Evolutionary conservation across 768 basidiomycete genomes (phyloP).

Genomic region (Dacryopinax primogenitus): DNA sequence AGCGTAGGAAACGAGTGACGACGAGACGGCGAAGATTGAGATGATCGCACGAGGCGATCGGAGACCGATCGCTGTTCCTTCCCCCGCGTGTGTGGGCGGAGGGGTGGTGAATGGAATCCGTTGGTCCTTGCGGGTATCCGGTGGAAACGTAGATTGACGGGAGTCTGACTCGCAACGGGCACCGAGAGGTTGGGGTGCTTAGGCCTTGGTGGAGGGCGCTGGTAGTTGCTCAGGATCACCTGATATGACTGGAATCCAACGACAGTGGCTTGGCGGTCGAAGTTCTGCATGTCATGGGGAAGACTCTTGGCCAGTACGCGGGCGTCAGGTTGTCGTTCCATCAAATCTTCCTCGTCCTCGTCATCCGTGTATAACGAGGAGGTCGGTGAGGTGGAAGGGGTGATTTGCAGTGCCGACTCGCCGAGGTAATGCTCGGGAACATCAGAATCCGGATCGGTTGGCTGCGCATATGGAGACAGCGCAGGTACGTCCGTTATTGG

Average conservation of each 20-base stretch:
- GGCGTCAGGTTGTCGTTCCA: not conserved
- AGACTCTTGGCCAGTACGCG: not conserved
- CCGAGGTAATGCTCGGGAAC: not conserved
- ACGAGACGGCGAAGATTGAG: not conserved
- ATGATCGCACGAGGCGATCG: not conserved
- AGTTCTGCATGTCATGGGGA: not conserved
- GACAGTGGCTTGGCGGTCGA: not conserved
- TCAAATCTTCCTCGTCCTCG: not conserved
- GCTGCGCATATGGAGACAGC: not conserved
- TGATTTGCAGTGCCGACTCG: not conserved
- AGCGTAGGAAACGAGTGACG: slow-evolving; percentile 3
- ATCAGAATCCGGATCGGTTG: not conserved
- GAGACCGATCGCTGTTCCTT: not conserved
- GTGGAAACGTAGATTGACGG: not conserved
- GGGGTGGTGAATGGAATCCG: not conserved
- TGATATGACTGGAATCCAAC: slow-evolving; percentile 3
- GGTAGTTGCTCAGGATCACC: not conserved
- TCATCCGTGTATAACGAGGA: slow-evolving; percentile 1
- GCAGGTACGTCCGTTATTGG: not conserved
- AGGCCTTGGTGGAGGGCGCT: not conserved
- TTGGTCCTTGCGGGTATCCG: not conserved
- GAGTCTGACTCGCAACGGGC: not conserved
- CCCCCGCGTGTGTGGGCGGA: not conserved
- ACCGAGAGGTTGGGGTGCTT: slow-evolving; percentile 2
- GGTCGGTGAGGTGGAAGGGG: not conserved